Base-by-base conservation (phyloP, 345 rosid species). In the Eucalyptus fibrosa region DNA sequence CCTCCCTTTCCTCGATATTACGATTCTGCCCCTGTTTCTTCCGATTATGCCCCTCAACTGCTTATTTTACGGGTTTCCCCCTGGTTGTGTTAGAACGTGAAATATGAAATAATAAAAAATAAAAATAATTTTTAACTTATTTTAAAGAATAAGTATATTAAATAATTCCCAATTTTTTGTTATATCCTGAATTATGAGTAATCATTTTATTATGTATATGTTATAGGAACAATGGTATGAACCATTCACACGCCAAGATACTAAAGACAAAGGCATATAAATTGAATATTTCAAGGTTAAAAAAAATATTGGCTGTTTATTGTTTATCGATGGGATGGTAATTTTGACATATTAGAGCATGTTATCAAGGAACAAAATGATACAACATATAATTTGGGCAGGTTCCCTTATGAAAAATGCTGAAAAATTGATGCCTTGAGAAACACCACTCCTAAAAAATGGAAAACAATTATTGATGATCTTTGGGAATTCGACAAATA, bases 171-270 rank as follows among this genome's bases (percentile, higher is more conserved):
- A n/a, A 15, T 56, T 4, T 56, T 2, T 56, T 24, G 12, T 56
- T 56, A 17, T 24, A 56, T 10, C 30, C 0, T 56, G 1, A 3
- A 56, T 56, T 10, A 19, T 56, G 1, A 56, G 62, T 56, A 56
- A 56, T 24, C 30, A 24, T 26, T 24, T 56, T 24, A 56, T 24
- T 56, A 3, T 24, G 1, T 24, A 56, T 56, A 2, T 56, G 62
- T 10, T n/a, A n/a, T 0, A 0, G 21, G 4, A 65, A 65, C 11
- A 65, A 65, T 65, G 77, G 37, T n/a, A 2, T 11, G 5, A n/a
- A n/a, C 9, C 77, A 32, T n/a, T 65, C 3, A 2, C 12, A n/a
- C 21, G 2, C 40, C 77, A n/a, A n/a, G 1, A 65, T 65, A 15
- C 21, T 2, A n/a, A n/a, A 1, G 37, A 65, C 19, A 8, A 9